These are phyloP conservation scores for Dysphania ambrosioides DNA, from an alignment of 148 eudicot species.

Conservation along the genomic window DNA sequence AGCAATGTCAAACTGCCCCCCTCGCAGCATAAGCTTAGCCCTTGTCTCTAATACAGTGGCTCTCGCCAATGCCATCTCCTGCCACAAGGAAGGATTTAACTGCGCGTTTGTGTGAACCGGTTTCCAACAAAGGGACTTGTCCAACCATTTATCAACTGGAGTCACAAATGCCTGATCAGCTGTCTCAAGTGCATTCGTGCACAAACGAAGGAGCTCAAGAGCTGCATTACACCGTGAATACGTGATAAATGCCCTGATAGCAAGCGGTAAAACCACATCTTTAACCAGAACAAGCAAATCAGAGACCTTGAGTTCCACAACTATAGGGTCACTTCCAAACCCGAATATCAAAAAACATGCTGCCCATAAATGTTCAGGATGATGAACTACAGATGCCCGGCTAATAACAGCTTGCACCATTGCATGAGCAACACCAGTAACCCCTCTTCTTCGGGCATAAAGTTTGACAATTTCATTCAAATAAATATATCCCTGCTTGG, in stretches of 20 bases:
- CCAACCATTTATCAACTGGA: slow-evolving; percentile 86
- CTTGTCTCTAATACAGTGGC: slow-evolving; percentile 82
- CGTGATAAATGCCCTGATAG: slow-evolving; percentile 69
- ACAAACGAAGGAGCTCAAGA: slow-evolving; percentile 77
- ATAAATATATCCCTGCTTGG: slow-evolving; percentile 55
- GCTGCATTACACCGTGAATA: slow-evolving; percentile 77
- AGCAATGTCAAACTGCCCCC: slow-evolving; percentile 82
- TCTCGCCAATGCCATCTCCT: slow-evolving; percentile 77
- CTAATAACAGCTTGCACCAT: slow-evolving; percentile 65
- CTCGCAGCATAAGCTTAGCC: slow-evolving; percentile 95
- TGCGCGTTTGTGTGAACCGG: slow-evolving; percentile 85
- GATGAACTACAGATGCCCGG: slow-evolving; percentile 43
- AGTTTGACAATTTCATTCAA: slow-evolving; percentile 68
- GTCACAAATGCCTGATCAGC: slow-evolving; percentile 85
- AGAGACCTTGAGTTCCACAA: slow-evolving; percentile 70
- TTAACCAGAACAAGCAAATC: slow-evolving; percentile 63
- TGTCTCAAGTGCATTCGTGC: slow-evolving; percentile 81
- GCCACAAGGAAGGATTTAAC: slow-evolving; percentile 86
- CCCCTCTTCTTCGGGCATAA: slow-evolving; percentile 69
- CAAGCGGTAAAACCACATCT: slow-evolving; percentile 75
- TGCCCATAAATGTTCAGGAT: slow-evolving; percentile 86
- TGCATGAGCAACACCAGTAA: slow-evolving; percentile 64
- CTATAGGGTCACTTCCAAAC: slow-evolving; percentile 67
- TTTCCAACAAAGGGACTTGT: slow-evolving; percentile 82
- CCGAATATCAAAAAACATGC: slow-evolving; percentile 80